These are phyloP conservation scores for Podospora anserina DNA, from an alignment of 495 filamentous ascomycete species.

Conservation along the genomic window DNA sequence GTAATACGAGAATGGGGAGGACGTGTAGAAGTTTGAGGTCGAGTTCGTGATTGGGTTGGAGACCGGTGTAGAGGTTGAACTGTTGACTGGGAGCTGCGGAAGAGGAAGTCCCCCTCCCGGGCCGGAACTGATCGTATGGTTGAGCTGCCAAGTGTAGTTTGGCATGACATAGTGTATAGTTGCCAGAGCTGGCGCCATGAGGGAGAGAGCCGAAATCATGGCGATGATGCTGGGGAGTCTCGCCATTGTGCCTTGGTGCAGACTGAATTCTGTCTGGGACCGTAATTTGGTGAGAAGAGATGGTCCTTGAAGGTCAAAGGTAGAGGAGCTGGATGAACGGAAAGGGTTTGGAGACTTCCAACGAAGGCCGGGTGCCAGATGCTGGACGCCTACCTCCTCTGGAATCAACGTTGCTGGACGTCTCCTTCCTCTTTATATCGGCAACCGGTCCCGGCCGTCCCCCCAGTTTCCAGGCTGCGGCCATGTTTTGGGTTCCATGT, in stretches of 20 bases:
- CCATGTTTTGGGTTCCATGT: neutral
- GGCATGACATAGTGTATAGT: neutral
- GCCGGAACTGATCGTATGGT: neutral
- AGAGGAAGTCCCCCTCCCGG: neutral
- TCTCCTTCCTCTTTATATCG: neutral
- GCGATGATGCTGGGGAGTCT: neutral
- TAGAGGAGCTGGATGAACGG: neutral
- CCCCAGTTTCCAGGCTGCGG: neutral
- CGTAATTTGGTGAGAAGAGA: neutral
- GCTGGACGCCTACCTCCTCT: neutral
- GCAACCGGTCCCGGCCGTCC: neutral
- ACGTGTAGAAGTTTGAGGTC: no score
- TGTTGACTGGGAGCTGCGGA: neutral
- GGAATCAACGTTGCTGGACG: neutral
- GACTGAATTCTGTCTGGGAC: neutral
- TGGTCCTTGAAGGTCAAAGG: neutral
- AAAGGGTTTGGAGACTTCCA: neutral
- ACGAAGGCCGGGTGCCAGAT: neutral
- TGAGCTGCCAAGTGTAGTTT: neutral
- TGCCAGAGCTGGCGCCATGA: neutral
- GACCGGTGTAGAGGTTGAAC: no score
- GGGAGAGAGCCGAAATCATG: neutral
- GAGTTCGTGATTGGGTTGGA: no score
- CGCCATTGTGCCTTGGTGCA: neutral
- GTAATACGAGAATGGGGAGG: neutral